Conservation (phyloP, 78 protist genomes). For the Salpingoeca rosetta region DNA sequence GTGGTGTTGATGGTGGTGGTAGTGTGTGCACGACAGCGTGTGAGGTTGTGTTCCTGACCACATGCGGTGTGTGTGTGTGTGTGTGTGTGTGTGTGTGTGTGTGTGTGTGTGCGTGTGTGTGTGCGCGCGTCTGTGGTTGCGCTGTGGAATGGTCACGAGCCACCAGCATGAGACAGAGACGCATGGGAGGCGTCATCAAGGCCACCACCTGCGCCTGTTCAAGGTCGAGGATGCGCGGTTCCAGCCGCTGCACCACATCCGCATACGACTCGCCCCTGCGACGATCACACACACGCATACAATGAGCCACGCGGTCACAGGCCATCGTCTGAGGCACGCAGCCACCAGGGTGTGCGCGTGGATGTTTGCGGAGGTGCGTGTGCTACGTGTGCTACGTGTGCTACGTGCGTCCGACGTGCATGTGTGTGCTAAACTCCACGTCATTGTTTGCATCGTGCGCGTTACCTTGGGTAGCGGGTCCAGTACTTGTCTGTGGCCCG, state of each 20-base stretch:
- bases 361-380: background rate
- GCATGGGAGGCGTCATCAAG: too few relatives aligned
- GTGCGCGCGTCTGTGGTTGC: background rate
- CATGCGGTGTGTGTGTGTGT: too few relatives aligned
- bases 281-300: too few relatives aligned
- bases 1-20: too few relatives aligned
- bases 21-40: background rate
- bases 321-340: too few relatives aligned
- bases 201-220: constrained; percentile 37
- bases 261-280: constrained; percentile 77
- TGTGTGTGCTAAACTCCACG: too few relatives aligned
- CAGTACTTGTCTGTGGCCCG: constrained; percentile 48
- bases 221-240: constrained; percentile 75
- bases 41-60: too few relatives aligned
- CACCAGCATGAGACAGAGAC: constrained; percentile 1
- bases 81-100: too few relatives aligned
- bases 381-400: too few relatives aligned
- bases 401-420: too few relatives aligned
- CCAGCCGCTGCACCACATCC: constrained; percentile 74
- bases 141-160: constrained; percentile 47
- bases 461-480: constrained; percentile 76
- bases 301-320: too few relatives aligned
- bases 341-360: background rate
- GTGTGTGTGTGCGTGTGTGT: constrained; percentile 9
- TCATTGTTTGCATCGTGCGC: too few relatives aligned